Percentiles rank a stretch among this genome's conserved stretches.
Evolutionary conservation across 2,329 filamentous ascomycete species (phyloP).

Genomic region (Emericellopsis cladophorae): DNA sequence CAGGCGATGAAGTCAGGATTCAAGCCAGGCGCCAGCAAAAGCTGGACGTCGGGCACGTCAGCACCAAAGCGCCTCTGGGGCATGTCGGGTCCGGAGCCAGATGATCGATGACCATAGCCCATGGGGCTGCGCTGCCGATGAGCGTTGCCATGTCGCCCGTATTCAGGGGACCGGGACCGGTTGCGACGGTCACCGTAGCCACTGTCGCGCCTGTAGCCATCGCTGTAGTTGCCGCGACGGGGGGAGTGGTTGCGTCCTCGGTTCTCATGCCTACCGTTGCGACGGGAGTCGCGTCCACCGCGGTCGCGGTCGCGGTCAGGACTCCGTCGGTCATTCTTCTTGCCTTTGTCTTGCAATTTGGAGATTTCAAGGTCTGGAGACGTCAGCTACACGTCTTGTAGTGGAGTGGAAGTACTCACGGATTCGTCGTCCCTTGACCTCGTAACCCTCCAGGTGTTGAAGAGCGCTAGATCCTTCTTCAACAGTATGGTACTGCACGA

Average conservation of each 20-base stretch:
- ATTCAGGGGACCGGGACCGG: conserved; percentile 55
- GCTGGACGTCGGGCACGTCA: conserved; percentile 80
- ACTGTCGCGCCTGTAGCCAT: conserved; percentile 40
- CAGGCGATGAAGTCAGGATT: conserved; percentile 70
- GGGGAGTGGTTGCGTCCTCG: conserved; percentile 51
- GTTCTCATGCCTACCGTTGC: conserved; percentile 34
- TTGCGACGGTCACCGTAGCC: conserved; percentile 30
- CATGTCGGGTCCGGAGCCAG: conserved; percentile 51
- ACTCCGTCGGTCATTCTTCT: conserved; percentile 46
- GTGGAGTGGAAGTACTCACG: conserved; percentile 45
- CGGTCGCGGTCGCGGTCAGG: conserved; percentile 30
- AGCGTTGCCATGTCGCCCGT: conserved; percentile 27
- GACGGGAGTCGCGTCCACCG: conserved; percentile 25
- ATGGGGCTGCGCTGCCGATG: conserved; percentile 62
- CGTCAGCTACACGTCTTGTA: conserved; percentile 12
- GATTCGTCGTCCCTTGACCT: conserved; percentile 82
- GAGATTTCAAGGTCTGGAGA: conserved; percentile 73
- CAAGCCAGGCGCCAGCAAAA: conserved; percentile 69
- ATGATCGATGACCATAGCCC: conserved; percentile 37
- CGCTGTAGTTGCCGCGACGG: conserved; percentile 49
- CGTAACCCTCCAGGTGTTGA: conserved; percentile 63
- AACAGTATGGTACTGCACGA: conserved; percentile 80
- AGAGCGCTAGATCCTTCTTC: conserved; percentile 65
- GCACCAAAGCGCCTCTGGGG: conserved; percentile 54
- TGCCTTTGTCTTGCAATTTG: conserved; percentile 66